These are phyloP conservation scores for Thamnidium elegans DNA, from an alignment of 192 early-diverging fungal species.

Conservation along the genomic window DNA sequence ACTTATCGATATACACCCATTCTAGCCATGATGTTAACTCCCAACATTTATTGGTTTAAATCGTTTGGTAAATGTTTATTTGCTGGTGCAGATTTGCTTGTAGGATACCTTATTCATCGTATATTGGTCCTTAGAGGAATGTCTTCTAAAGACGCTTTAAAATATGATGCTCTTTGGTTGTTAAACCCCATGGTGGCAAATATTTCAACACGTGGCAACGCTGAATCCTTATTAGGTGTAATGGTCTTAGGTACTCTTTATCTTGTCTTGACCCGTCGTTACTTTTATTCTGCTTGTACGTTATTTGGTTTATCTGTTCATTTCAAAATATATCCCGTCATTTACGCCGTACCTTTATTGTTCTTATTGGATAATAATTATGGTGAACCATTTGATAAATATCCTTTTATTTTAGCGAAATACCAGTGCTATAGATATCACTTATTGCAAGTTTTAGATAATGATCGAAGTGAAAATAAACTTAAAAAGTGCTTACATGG, in stretches of 20 bases:
- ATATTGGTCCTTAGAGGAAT: conserved; percentile 56
- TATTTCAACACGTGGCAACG: conserved; percentile 94
- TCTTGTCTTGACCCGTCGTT: conserved; percentile 53
- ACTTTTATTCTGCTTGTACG: conserved; percentile 51
- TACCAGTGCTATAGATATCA: conserved; percentile 16
- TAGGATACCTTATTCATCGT: conserved; percentile 65
- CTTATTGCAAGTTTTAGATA: conserved; percentile 5
- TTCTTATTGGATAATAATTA: conserved; percentile 57
- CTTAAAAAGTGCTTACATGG: background rate
- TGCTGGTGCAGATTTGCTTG: conserved; percentile 72
- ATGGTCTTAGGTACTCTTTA: conserved; percentile 77
- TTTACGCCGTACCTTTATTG: conserved; percentile 87
- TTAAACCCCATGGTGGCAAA: conserved; percentile 95
- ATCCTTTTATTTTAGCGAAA: conserved; percentile 19
- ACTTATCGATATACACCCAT: conserved; percentile 98
- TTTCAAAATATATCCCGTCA: conserved; percentile 95
- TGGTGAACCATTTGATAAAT: conserved; percentile 23
- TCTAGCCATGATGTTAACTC: conserved; percentile 85
- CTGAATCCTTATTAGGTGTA: conserved; percentile 82
- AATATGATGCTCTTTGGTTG: conserved; percentile 73
- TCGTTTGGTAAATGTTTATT: conserved; percentile 95
- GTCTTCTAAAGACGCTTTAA: conserved; percentile 44
- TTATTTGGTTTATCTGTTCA: conserved; percentile 92
- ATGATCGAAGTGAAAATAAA: too few relatives aligned
- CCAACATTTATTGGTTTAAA: conserved; percentile 70